A percentile compares a stretch with the other conserved stretches of the same genome.
Evolutionary conservation across 495 filamentous ascomycete species (phyloP).

Genomic region (Penicillium atrosanguineum): DNA sequence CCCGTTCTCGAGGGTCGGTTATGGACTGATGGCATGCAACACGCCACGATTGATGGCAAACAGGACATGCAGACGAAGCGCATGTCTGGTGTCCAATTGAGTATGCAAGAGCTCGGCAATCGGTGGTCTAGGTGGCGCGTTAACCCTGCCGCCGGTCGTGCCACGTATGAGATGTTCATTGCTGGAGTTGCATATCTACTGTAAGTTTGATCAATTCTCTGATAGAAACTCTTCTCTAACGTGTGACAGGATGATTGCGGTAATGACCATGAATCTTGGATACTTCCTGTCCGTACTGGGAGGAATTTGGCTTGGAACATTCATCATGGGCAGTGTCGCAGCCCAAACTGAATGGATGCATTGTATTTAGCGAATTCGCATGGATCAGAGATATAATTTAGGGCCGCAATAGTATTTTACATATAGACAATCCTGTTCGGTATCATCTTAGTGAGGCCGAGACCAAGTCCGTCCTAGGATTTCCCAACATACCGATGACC

Average conservation of each 20-base stretch:
- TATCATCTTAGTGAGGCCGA: too few relatives aligned
- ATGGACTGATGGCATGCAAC: constrained; percentile 21
- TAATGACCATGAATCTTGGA: constrained; percentile 36
- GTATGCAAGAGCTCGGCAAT: constrained; percentile 16
- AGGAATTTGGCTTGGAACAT: constrained; percentile 29
- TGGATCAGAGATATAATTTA: not conserved
- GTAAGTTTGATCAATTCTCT: constrained; percentile 9
- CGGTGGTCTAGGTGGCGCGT: constrained; percentile 29
- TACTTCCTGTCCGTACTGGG: constrained; percentile 30
- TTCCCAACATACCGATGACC: too few relatives aligned
- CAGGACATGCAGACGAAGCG: constrained; percentile 1
- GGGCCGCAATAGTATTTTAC: too few relatives aligned
- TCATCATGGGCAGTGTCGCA: constrained; percentile 30
- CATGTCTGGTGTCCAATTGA: constrained; percentile 7
- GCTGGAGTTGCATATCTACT: constrained; percentile 27
- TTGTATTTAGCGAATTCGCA: not conserved
- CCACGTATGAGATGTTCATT: constrained; percentile 21
- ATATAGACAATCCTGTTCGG: too few relatives aligned
- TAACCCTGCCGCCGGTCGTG: constrained; percentile 24
- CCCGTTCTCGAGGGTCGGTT: constrained; percentile 21
- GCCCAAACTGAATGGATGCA: constrained; percentile 26
- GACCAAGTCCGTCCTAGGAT: too few relatives aligned
- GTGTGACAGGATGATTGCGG: constrained; percentile 24
- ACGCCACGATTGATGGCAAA: constrained; percentile 7
- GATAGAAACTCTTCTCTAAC: not conserved